Evolutionary conservation across 805 yeast species (phyloP).

Genomic region (Wickerhamomyces queroliae): DNA sequence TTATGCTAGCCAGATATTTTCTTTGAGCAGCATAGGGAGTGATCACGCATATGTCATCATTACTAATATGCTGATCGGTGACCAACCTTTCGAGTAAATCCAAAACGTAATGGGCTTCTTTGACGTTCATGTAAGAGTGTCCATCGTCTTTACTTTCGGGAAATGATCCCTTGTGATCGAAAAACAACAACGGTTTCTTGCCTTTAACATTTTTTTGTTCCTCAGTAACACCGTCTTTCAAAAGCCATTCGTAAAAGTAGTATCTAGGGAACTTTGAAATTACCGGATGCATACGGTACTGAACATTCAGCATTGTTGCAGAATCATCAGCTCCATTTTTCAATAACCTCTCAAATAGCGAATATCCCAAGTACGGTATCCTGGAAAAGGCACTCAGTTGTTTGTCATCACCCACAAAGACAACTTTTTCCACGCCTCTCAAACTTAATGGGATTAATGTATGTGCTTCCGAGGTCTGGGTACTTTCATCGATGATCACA

Average conservation of each 20-base stretch:
- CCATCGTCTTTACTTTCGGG: constrained; percentile 49
- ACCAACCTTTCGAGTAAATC: constrained; percentile 44
- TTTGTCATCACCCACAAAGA: constrained; percentile 72
- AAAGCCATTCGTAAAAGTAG: constrained; percentile 41
- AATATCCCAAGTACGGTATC: constrained; percentile 58
- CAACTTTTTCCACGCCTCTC: constrained; percentile 59
- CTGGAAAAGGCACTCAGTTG: constrained; percentile 69
- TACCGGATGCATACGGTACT: constrained; percentile 62
- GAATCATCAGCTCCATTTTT: constrained; percentile 52
- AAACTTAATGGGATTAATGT: constrained; percentile 66
- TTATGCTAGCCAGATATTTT: constrained; percentile 46
- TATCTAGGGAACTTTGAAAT: constrained; percentile 54
- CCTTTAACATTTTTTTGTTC: constrained; percentile 41
- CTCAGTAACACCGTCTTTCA: constrained; percentile 53
- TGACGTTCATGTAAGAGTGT: constrained; percentile 49
- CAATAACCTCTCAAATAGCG: constrained; percentile 63
- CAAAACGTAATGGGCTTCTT: constrained; percentile 46
- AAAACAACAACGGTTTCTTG: constrained; percentile 53
- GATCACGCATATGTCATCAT: constrained; percentile 54
- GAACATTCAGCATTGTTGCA: constrained; percentile 65
- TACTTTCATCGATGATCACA: constrained; percentile 74
- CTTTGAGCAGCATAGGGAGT: constrained; percentile 75
- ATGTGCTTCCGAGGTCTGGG: constrained; percentile 70
- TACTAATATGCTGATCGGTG: constrained; percentile 44
- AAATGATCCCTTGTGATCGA: constrained; percentile 48